Evolutionary conservation across 306 rosid species (phyloP).

Genomic region (Trifolium dubium): DNA sequence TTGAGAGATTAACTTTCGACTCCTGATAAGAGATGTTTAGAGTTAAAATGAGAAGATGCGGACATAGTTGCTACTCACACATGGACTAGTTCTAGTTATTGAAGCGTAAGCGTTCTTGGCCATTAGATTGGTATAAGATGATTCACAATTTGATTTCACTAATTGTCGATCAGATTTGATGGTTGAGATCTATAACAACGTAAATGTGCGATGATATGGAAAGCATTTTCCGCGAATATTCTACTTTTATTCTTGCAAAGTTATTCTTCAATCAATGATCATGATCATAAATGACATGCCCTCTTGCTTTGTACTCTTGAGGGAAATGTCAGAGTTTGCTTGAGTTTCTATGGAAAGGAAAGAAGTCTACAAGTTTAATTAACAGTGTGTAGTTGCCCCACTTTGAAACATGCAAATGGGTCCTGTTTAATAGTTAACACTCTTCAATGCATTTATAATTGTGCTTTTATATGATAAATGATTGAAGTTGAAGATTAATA

Average conservation of each 20-base stretch:
- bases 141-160: not conserved
- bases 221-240: not conserved
- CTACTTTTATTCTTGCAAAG: not conserved
- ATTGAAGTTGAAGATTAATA: slow-evolving; percentile 1
- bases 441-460: not conserved
- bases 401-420: not conserved
- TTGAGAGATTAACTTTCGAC: too few relatives aligned
- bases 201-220: not conserved
- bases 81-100: not conserved
- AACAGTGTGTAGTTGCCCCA: not conserved
- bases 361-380: not conserved
- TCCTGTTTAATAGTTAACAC: not conserved
- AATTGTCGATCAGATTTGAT: not conserved
- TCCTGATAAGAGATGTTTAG: not conserved
- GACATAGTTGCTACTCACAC: not conserved
- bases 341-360: not conserved
- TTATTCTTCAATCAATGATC: not conserved
- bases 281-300: not conserved
- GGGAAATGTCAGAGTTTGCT: not conserved
- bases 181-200: not conserved
- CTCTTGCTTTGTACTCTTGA: not conserved
- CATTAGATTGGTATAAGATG: not conserved
- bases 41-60: not conserved
- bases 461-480: not conserved
- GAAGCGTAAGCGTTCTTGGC: not conserved